These are phyloP conservation scores for Cunninghamia lanceolata DNA, from an alignment of 75 land plant genomes.

Conservation along the genomic window DNA sequence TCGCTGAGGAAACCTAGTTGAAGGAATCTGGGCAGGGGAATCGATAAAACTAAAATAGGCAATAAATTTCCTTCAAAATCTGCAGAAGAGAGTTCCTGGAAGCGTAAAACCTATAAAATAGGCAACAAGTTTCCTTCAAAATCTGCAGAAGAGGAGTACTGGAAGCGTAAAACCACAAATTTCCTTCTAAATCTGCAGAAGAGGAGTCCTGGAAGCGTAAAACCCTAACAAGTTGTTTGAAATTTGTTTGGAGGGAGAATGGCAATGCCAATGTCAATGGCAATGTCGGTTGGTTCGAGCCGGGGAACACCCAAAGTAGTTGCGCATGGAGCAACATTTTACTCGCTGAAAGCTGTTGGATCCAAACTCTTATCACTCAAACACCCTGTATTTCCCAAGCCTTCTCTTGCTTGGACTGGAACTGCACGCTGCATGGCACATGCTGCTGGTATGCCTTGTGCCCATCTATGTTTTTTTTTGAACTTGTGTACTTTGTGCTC, in stretches of 20 bases:
- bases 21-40: too few relatives aligned
- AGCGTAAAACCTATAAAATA: too few relatives aligned
- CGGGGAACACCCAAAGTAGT: neutral
- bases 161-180: too few relatives aligned
- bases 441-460: constrained; percentile 2
- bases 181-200: too few relatives aligned
- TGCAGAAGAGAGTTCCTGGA: too few relatives aligned
- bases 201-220: too few relatives aligned
- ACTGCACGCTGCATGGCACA: constrained; percentile 9
- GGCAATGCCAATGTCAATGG: neutral
- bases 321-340: neutral
- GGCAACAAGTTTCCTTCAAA: too few relatives aligned
- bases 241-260: neutral
- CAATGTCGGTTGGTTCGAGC: neutral
- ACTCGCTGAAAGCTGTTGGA: neutral
- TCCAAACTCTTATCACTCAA: neutral
- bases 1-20: too few relatives aligned
- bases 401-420: constrained; percentile 7
- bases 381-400: neutral
- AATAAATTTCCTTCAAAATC: too few relatives aligned
- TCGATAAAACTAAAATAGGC: too few relatives aligned
- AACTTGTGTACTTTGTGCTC: neutral
- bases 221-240: too few relatives aligned
- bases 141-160: too few relatives aligned
- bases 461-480: neutral